Percentiles rank a stretch among this genome's conserved stretches.
phyloP scores from a whole-genome alignment of 768 basidiomycete genomes.

The Russula sp. region DNA sequence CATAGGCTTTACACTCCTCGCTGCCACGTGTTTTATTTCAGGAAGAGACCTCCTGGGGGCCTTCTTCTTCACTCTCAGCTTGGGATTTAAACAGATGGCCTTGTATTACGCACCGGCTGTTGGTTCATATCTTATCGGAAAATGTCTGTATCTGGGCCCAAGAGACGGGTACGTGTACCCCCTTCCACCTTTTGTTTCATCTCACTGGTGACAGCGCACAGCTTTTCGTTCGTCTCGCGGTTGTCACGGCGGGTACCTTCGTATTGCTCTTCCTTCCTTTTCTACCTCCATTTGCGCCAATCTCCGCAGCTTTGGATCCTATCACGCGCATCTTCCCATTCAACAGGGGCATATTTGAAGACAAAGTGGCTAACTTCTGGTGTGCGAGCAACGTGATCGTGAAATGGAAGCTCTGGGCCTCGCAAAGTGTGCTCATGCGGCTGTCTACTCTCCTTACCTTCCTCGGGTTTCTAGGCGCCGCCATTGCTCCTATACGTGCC shows the following conservation, averaged over 20 bases:
- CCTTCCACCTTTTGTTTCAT: not conserved
- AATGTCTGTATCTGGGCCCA: slow-evolving; percentile 78
- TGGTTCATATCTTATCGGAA: slow-evolving; percentile 85
- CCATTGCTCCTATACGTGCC: slow-evolving; percentile 37
- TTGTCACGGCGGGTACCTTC: slow-evolving; percentile 57
- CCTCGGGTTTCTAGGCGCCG: slow-evolving; percentile 61
- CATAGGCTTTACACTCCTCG: slow-evolving; percentile 58
- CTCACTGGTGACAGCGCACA: slow-evolving; percentile 25
- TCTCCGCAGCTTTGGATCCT: slow-evolving; percentile 47
- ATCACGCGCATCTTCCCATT: slow-evolving; percentile 88
- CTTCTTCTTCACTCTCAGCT: slow-evolving; percentile 70
- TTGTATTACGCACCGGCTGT: slow-evolving; percentile 90
- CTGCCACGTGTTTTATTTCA: slow-evolving; percentile 60
- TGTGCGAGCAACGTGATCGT: slow-evolving; percentile 84
- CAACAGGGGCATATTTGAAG: slow-evolving; percentile 83
- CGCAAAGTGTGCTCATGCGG: slow-evolving; percentile 45
- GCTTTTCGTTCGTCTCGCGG: slow-evolving; percentile 60
- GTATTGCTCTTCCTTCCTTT: slow-evolving; percentile 71
- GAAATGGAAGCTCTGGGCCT: slow-evolving; percentile 68
- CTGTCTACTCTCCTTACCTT: slow-evolving; percentile 61
- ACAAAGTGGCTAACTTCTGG: slow-evolving; percentile 98
- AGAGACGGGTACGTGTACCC: slow-evolving; percentile 52
- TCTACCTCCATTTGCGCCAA: slow-evolving; percentile 54
- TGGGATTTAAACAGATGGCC: slow-evolving; percentile 95
- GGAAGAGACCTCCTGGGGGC: slow-evolving; percentile 72